phyloP scores from a whole-genome alignment of 106 monocot genomes.

The Narthecium ossifragum region DNA sequence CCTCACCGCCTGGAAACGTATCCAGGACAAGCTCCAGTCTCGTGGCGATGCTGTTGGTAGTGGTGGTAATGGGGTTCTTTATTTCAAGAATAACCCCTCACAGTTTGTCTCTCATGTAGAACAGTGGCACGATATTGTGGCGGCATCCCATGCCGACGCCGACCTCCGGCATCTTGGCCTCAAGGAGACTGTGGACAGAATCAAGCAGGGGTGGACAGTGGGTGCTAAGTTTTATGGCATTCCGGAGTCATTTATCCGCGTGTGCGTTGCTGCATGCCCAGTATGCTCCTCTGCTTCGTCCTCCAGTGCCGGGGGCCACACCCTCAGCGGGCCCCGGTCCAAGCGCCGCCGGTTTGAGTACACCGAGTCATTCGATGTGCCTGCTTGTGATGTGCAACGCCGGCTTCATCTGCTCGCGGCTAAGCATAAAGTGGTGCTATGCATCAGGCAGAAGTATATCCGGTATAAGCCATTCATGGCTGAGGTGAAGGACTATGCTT shows the following conservation, averaged over 20 bases:
- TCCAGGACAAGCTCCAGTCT: constrained; percentile 85
- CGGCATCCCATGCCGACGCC: constrained; percentile 68
- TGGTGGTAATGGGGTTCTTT: constrained; percentile 23
- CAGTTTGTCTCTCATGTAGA: constrained; percentile 79
- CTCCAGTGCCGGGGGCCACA: neutral
- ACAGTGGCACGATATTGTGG: constrained; percentile 87
- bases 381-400: constrained; percentile 70
- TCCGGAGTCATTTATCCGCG: constrained; percentile 85
- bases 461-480: constrained; percentile 98
- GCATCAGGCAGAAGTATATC: constrained; percentile 96
- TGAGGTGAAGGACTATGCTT: constrained; percentile 97
- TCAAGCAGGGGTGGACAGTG: constrained; percentile 93
- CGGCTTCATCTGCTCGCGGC: constrained; percentile 85
- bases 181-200: constrained; percentile 94
- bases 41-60: neutral
- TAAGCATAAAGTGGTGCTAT: constrained; percentile 93
- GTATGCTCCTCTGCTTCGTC: constrained; percentile 47
- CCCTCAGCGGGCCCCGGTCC: constrained; percentile 17
- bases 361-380: constrained; percentile 91
- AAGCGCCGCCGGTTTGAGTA: constrained; percentile 88
- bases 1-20: constrained; percentile 77
- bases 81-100: constrained; percentile 73
- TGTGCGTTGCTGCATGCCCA: constrained; percentile 71
- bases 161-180: constrained; percentile 82
- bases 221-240: constrained; percentile 98